Base-by-base conservation (phyloP, 163 green algal genomes). In the Scenedesmus sp. region DNA sequence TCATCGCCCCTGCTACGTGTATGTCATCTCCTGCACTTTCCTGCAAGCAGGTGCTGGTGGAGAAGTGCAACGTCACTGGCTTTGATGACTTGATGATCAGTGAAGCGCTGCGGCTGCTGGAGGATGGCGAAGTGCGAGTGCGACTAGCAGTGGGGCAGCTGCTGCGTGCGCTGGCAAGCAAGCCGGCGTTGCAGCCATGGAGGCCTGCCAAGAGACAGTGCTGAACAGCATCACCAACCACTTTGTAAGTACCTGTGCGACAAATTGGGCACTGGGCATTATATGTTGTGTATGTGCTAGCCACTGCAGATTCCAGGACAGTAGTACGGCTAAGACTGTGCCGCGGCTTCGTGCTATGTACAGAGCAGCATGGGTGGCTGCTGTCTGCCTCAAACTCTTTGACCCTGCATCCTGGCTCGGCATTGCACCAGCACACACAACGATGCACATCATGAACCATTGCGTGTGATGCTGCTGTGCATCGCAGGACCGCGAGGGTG, bases 161-260 rank as follows among this genome's bases (percentile, higher is more conserved):
- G 79, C 86, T 98, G 76, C 81, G 92, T 33, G 91, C 83, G 79
- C 92, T 97, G 68, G 92, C 93, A 15, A 26, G 65, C n/a, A 35
- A 82, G 78, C 85, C 16, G 95, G 95, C 10, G 80, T 93, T 13
- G 15, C 24, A 0, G 88, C 97, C 3, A 96, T 95, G 84, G 80
- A 95, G 59, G 49, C 65, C 0, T 83, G 88, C 35, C 53, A 80
- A 30, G 81, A 89, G 0, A 30, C 20, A 53, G 88, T 98, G 24
- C 91, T 98, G 44, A 40, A 33, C 16, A 96, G 93, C 93, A 98
- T 98, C 83, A 56, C 93, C 0, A 68, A 61, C n/a, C 95, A 97
- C 91, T 97, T 97, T 87, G 95, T 96, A 87, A 95, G 94, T 92
- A 53, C 15, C 30, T 49, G 12, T 51, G 68, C 10, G 42, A 7